Base-by-base conservation (phyloP, 192 early-diverging fungal species). In the Borealophlyctis nickersoniae region DNA sequence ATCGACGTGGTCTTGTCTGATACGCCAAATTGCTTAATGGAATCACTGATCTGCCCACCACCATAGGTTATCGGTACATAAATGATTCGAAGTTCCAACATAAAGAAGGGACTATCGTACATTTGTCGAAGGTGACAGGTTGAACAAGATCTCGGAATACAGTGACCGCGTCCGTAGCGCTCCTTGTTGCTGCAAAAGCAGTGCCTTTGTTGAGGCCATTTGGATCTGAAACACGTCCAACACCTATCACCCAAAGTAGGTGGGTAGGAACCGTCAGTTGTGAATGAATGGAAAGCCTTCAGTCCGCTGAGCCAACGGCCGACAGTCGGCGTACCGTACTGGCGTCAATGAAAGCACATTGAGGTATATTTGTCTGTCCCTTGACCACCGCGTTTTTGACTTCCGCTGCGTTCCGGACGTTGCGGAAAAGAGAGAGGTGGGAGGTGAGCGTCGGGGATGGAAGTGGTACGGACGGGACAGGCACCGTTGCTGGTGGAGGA, bases 131-230 rank as follows among this genome's bases (percentile, higher is more conserved):
- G 77, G 77, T 24, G 72, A 76, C 1, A 78, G 58, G 35, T 73
- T 70, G 67, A 73, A 78, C 11, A 78, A 62, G 36, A 78, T 53
- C 56, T 78, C 77, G 4, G 73, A 65, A 48, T 65, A 64, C 2
- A 78, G 49, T 9, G 77, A 60, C 13, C 72, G 71, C 7, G 77
- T 76, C 14, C 59, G 55, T 73, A 78, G 72, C 0, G 31, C 63
- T 23, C 36, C 49, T 28, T 73, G 63, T 13, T 51, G 9, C 35
- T 76, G 67, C 23, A 35, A 36, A 29, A 76, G 53, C 24, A 72
- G 49, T 0, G 77, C 77, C 28, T 65, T 72, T 7, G 54, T 35
- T 33, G 51, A 58, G 2, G 73, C 73, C 32, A 69, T 29, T 53
- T 72, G 70, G 35, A 78, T 31, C 52, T 76, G 76, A 32, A 73